Percentiles rank a stretch among this genome's conserved stretches.
Conservation (phyloP, 1,284 basidiomycete genomes). For the Ganoderma resinaceum region DNA sequence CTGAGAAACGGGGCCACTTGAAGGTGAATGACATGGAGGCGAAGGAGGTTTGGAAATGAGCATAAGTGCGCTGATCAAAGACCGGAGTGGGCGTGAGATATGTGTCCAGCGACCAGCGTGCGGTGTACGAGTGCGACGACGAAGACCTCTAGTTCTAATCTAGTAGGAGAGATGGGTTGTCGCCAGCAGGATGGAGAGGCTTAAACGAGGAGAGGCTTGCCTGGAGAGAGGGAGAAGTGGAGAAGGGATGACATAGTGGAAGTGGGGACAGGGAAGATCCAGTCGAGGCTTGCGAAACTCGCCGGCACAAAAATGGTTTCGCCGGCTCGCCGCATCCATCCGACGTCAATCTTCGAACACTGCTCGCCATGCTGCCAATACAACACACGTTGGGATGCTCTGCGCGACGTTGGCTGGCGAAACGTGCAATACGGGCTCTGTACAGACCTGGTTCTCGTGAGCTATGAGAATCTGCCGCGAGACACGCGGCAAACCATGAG, state of each 20-base stretch:
- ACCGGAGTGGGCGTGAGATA: not conserved
- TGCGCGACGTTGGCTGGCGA: not conserved
- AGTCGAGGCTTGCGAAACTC: slow-evolving; percentile 29
- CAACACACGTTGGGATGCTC: not conserved
- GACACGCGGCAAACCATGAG: not conserved
- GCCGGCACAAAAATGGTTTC: slow-evolving; percentile 27
- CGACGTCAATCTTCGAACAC: slow-evolving; percentile 12
- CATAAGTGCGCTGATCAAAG: slow-evolving; percentile 20
- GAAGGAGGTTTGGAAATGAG: slow-evolving; percentile 7
- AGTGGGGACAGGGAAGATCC: slow-evolving; percentile 19
- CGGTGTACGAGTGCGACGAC: not conserved
- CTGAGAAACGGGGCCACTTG: slow-evolving; percentile 96
- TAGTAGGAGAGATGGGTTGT: not conserved
- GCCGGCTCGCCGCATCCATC: slow-evolving; percentile 16
- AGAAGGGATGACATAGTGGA: slow-evolving; percentile 27
- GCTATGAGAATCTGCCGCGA: not conserved
- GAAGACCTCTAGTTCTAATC: slow-evolving; percentile 8
- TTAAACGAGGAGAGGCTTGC: slow-evolving; percentile 8
- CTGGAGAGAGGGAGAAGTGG: slow-evolving; percentile 5
- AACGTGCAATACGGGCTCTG: not conserved
- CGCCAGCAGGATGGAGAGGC: not conserved
- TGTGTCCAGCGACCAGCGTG: slow-evolving; percentile 8
- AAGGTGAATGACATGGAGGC: slow-evolving; percentile 94
- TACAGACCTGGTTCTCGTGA: not conserved
- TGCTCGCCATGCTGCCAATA: not conserved